These are phyloP conservation scores for Yamadazyma blattariae DNA, from an alignment of 1,139 yeast species.

Conservation along the genomic window DNA sequence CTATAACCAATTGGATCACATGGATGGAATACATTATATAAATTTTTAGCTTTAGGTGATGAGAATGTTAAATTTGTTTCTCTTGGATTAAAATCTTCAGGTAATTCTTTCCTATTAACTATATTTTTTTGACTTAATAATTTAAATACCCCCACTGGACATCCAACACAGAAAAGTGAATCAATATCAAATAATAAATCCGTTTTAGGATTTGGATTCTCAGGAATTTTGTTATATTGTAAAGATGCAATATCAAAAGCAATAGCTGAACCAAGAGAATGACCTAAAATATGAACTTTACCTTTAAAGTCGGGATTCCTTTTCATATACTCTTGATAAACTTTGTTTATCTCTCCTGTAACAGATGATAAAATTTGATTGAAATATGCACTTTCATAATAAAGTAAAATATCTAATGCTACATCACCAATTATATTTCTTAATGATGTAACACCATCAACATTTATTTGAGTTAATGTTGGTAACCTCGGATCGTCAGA, in stretches of 20 bases:
- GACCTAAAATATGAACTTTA: conserved; percentile 80
- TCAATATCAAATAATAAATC: conserved; percentile 68
- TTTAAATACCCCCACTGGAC: conserved; percentile 87
- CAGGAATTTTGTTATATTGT: conserved; percentile 42
- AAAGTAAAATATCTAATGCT: conserved; percentile 76
- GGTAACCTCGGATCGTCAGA: conserved; percentile 49
- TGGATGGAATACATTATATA: conserved; percentile 81
- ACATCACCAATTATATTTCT: conserved; percentile 84
- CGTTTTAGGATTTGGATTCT: conserved; percentile 19
- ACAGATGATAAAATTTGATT: conserved; percentile 65
- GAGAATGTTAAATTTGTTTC: conserved; percentile 12
- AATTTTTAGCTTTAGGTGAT: conserved; percentile 54
- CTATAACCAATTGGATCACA: conserved; percentile 90
- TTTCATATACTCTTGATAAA: conserved; percentile 56
- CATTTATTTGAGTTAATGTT: conserved; percentile 66
- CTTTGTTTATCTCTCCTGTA: conserved; percentile 64
- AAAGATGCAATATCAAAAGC: conserved; percentile 69
- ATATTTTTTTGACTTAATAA: conserved; percentile 60
- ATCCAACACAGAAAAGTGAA: conserved; percentile 78
- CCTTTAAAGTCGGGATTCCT: conserved; percentile 78
- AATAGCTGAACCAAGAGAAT: conserved; percentile 87
- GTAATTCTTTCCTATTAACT: conserved; percentile 30
- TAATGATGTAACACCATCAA: conserved; percentile 77
- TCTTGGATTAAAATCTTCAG: conserved; percentile 18
- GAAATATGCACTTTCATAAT: conserved; percentile 75